A percentile compares a stretch with the other conserved stretches of the same genome.
Evolutionary conservation across 176 grass and related monocot species (phyloP).

Genomic region (Carex cristatella): DNA sequence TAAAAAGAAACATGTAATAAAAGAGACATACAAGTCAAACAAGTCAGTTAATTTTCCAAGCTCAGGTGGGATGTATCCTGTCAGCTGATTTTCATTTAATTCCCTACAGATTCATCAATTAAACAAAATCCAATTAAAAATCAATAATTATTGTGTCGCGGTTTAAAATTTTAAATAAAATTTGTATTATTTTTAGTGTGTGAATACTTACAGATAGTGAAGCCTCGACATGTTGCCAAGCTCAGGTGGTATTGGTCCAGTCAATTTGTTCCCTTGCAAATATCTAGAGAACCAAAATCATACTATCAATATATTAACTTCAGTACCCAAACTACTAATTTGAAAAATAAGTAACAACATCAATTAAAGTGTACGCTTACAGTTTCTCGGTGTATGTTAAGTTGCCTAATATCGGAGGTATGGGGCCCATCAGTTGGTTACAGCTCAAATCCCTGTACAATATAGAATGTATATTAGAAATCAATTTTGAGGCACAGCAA

Average conservation of each 20-base stretch:
- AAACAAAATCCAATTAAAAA: conserved; percentile 1
- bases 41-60: conserved; percentile 82
- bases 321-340: neutral
- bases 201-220: conserved; percentile 72
- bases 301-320: neutral
- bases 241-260: conserved; percentile 75
- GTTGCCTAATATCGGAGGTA: conserved; percentile 90
- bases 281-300: conserved; percentile 37
- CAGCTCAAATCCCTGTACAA: conserved; percentile 75
- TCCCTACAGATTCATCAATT: conserved; percentile 49
- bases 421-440: conserved; percentile 71
- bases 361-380: conserved; percentile 43
- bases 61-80: conserved; percentile 77
- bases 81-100: conserved; percentile 82
- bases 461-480: neutral
- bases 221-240: conserved; percentile 94
- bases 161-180: neutral
- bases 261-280: conserved; percentile 75
- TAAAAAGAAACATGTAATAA: neutral
- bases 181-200: neutral
- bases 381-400: conserved; percentile 97
- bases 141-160: neutral
- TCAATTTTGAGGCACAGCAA: neutral
- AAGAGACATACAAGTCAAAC: conserved; percentile 74
- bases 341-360: neutral